These are phyloP conservation scores for Sarocladium brachiariae DNA, from an alignment of 2,329 filamentous ascomycete genomes.

Conservation along the genomic window DNA sequence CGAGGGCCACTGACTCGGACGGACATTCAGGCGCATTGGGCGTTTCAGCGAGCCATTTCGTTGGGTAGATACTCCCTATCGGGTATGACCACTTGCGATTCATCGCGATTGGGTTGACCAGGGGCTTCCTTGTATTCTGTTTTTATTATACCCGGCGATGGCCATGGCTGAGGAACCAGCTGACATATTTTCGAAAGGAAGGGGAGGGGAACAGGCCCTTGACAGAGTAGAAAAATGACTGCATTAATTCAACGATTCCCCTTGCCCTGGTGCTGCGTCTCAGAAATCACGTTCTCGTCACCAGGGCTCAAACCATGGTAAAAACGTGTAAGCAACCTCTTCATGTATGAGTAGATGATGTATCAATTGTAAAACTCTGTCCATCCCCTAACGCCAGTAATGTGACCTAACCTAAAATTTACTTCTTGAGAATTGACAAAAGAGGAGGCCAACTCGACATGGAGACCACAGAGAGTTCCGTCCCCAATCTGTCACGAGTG, in stretches of 20 bases:
- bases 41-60: background rate
- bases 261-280: too few relatives aligned
- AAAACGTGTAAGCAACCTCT: too few relatives aligned
- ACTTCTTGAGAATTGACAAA: constrained; percentile 2
- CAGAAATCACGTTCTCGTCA: too few relatives aligned
- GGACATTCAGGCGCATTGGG: background rate
- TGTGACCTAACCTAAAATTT: constrained; percentile 5
- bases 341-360: too few relatives aligned
- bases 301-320: too few relatives aligned
- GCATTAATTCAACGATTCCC: background rate
- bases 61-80: background rate
- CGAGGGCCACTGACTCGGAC: background rate
- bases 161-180: background rate
- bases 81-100: background rate
- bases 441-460: background rate
- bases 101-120: background rate
- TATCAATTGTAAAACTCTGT: background rate
- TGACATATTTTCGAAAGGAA: background rate
- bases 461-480: background rate
- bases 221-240: background rate
- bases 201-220: too few relatives aligned
- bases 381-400: constrained; percentile 6
- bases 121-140: background rate
- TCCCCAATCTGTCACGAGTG: too few relatives aligned
- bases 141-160: constrained; percentile 2